Base-by-base conservation (phyloP, 225 moss, liverwort and hornwort species). In the Marchantia polymorpha region DNA sequence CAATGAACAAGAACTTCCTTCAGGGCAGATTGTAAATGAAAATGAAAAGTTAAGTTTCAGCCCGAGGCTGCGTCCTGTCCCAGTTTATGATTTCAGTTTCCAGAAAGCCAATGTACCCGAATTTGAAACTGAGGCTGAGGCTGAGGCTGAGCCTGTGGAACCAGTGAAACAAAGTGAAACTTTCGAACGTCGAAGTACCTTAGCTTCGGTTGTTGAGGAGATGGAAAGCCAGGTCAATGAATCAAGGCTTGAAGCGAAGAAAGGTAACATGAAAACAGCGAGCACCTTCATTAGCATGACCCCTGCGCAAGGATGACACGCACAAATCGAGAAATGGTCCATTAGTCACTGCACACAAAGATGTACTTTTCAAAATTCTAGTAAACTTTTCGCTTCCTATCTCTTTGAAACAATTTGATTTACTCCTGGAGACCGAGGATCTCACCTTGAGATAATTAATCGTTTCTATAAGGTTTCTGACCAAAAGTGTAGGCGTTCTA, bases 281-380 rank as follows among this genome's bases (percentile, higher is more conserved):
- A 74, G 51, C 1, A 16, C 58, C 16, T 5, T 20, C 13, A 58
- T 5, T 90, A 88, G 88, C 88, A 88, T 88, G 88, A 85, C 85
- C 88, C 88, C 88, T 88, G 88, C 88, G 88, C 88, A 88, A 88
- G 88, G 88, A 88, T 88, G 88, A 88, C 88, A 88, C 88, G 85
- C 88, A 88, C 85, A 88, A 85, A 85, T 88, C 85, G 88, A 88
- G 88, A 85, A 88, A 85, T 84, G 87, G 87, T 87, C 87, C 81
- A 83, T n/a, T 58, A 7, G 9, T 16, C 58, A 58, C 5, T 16
- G 17, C 13, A 58, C 58, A 39, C 39, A 2, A 39, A 39, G 39
- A 39, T 39, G n/a, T n/a, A n/a, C n/a, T 39, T 39, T 39, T 39
- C n/a, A n/a, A n/a, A n/a, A n/a, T 39, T 39, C 39, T 39, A 39